Base-by-base conservation (phyloP, 2,329 filamentous ascomycete species). In the Gnomoniopsis sp. region DNA sequence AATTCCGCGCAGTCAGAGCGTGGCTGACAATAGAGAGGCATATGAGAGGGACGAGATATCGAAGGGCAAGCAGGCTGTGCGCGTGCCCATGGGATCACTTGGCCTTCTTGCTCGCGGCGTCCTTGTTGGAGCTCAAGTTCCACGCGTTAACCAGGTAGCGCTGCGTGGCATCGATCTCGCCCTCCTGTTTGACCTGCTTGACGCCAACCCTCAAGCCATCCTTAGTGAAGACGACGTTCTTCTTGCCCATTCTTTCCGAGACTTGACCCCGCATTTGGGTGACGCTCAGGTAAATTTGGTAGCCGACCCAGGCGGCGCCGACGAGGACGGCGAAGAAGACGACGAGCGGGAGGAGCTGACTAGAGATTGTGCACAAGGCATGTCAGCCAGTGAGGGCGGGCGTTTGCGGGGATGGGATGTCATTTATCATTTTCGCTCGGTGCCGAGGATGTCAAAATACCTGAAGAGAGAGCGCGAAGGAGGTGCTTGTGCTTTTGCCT, bases 171-270 rank as follows among this genome's bases (percentile, higher is more conserved):
- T 92, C 89, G 67, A 90, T 84, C 69, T 91, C 90, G 50, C 82
- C 83, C 74, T 92, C 89, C 55, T 83, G 81, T 64, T 81, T 80
- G 52, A 88, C 73, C 61, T 90, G 80, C 74, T 87, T 88, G 62
- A 93, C 82, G 51, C 86, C 86, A 48, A 93, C 88, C 61, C 84
- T 83, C 61, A 90, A 75, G 57, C 89, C 89, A 58, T 91, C 89
- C 70, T 89, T 90, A 43, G 86, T 88, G 72, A 91, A 89, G 44
- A 85, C 78, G 58, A 93, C 83, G 70, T 92, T 88, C 76, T 88
- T 89, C 75, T 85, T 85, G 71, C 87, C 85, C 83, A 92, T 89
- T 68, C 85, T 85, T 72, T 88, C 79, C 51, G 81, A 83, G 49
- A 88, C 88, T 59, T 83, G 79, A 60, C 84, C 77, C 61, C 84